Conservation (phyloP, 176 grass and related monocot genomes). For the Poa annua region DNA sequence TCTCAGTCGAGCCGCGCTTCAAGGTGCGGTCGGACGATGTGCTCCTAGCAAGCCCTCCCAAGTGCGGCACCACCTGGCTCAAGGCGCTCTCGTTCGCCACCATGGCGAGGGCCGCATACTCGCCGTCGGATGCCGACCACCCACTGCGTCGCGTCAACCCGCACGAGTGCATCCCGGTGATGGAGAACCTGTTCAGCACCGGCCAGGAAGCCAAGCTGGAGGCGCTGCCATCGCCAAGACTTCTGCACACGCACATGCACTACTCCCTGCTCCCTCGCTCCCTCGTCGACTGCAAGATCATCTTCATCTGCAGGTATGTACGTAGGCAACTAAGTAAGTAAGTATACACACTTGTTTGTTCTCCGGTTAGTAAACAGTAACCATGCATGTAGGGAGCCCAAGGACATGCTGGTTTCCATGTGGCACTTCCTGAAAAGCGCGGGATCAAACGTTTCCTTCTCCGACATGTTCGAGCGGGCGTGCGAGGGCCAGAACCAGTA, state of each 20-base stretch:
- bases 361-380: no score
- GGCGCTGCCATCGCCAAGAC: neutral
- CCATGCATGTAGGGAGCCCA: slow-evolving; percentile 31
- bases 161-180: neutral
- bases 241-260: neutral
- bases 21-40: neutral
- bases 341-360: no score
- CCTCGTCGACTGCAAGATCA: slow-evolving; percentile 10
- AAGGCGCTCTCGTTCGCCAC: neutral
- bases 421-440: neutral
- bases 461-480: neutral
- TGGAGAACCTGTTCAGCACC: neutral
- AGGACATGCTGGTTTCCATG: slow-evolving; percentile 34
- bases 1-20: neutral
- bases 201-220: neutral
- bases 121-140: neutral
- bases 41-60: neutral
- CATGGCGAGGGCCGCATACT: neutral
- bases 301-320: slow-evolving; percentile 26
- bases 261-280: slow-evolving; percentile 21
- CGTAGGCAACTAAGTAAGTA: no score
- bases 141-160: neutral
- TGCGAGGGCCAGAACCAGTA: neutral
- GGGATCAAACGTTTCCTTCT: neutral
- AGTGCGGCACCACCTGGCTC: neutral